Evolutionary conservation across 2,329 filamentous ascomycete species (phyloP).

Genomic region (Curvularia sp.): DNA sequence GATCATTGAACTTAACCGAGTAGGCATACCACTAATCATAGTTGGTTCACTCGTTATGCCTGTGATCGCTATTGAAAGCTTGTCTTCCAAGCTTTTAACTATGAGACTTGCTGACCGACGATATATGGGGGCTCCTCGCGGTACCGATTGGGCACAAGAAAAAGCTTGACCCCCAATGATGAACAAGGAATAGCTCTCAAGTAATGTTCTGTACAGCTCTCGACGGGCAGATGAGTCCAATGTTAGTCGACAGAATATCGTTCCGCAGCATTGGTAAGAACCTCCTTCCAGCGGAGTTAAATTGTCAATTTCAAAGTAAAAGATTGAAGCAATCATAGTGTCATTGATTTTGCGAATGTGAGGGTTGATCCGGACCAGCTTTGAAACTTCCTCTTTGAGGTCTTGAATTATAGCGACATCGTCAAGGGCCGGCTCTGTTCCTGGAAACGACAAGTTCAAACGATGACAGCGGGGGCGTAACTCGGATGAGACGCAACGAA

Average conservation of each 20-base stretch:
- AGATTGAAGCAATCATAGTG: background rate
- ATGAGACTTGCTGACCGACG: background rate
- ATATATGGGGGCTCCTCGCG: background rate
- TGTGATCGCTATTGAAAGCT: background rate
- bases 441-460: background rate
- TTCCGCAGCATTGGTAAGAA: background rate
- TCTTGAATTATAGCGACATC: background rate
- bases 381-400: background rate
- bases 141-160: background rate
- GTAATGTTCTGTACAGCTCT: background rate
- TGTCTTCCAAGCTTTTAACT: background rate
- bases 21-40: background rate
- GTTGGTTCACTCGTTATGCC: background rate
- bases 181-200: background rate
- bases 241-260: background rate
- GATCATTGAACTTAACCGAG: background rate
- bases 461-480: background rate
- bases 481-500: background rate
- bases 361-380: background rate
- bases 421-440: background rate
- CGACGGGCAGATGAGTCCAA: background rate
- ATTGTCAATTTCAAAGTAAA: background rate
- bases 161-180: background rate
- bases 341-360: background rate
- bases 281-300: background rate